phyloP scores from a whole-genome alignment of 2,329 filamentous ascomycete genomes.

The Plectosphaerella sp. region DNA sequence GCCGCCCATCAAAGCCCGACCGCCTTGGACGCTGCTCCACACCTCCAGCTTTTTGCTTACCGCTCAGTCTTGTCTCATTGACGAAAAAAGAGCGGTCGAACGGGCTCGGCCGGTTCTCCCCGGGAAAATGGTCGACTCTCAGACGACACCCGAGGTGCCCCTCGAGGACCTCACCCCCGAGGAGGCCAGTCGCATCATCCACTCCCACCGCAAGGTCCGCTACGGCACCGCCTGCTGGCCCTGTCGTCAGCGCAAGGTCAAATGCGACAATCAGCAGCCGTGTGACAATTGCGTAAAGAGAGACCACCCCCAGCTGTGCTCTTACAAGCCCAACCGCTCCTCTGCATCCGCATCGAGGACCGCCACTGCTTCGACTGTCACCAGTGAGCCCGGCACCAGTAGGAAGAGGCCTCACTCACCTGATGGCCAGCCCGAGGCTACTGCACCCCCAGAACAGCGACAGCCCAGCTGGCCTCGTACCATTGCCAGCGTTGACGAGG shows the following conservation, averaged over 20 bases:
- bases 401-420: slow-evolving; percentile 40
- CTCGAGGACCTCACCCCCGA: slow-evolving; percentile 58
- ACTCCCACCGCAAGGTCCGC: slow-evolving; percentile 64
- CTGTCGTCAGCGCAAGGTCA: slow-evolving; percentile 63
- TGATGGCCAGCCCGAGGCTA: slow-evolving; percentile 29
- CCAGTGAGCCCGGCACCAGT: slow-evolving; percentile 17
- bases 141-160: slow-evolving; percentile 37
- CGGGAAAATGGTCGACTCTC: slow-evolving; percentile 6
- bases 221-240: slow-evolving; percentile 66
- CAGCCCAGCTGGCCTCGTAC: slow-evolving; percentile 37
- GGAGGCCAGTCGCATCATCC: slow-evolving; percentile 64
- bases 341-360: slow-evolving; percentile 23
- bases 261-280: slow-evolving; percentile 65
- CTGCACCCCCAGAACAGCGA: slow-evolving; percentile 23
- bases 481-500: slow-evolving; percentile 45
- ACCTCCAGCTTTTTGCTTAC: no score
- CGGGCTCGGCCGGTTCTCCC: background rate
- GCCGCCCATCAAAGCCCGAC: no score
- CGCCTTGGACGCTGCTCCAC: no score
- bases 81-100: no score
- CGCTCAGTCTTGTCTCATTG: no score
- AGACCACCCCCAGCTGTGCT: slow-evolving; percentile 60
- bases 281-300: slow-evolving; percentile 66
- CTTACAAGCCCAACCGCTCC: slow-evolving; percentile 59
- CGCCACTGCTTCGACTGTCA: slow-evolving; percentile 12